Percentiles rank a stretch among this genome's conserved stretches.
phyloP scores from a whole-genome alignment of 1,284 basidiomycete species.

The Sanghuangporus weigelae region DNA sequence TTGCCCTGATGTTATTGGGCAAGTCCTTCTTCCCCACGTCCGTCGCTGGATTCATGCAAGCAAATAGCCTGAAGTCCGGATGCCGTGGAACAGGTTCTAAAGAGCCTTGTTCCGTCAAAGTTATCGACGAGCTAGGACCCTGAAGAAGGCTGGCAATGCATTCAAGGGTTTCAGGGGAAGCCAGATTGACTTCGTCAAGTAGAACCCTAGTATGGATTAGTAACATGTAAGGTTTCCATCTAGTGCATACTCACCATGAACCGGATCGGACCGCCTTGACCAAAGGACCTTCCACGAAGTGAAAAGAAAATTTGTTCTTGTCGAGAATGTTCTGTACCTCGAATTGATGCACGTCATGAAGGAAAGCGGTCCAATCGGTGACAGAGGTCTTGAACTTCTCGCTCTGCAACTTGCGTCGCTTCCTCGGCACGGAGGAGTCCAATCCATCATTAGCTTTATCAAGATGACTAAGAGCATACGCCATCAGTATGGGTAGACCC shows the following conservation, averaged over 20 bases:
- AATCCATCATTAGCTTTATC: constrained; percentile 24
- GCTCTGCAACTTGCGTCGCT: constrained; percentile 67
- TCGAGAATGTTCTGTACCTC: constrained; percentile 82
- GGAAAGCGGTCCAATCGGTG: constrained; percentile 70
- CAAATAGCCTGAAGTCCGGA: constrained; percentile 93
- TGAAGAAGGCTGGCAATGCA: constrained; percentile 86
- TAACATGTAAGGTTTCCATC: constrained; percentile 8
- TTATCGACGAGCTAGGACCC: constrained; percentile 83
- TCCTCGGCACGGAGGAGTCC: constrained; percentile 52
- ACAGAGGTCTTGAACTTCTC: constrained; percentile 40
- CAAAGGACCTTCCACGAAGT: constrained; percentile 94
- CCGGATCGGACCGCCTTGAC: constrained; percentile 89
- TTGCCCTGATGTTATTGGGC: constrained; percentile 82
- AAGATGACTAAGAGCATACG: neutral
- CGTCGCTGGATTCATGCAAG: constrained; percentile 99
- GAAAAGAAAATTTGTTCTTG: constrained; percentile 87
- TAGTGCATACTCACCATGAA: constrained; percentile 69
- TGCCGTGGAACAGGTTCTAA: constrained; percentile 89
- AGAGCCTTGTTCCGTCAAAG: constrained; percentile 91
- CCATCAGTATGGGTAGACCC: constrained; percentile 23
- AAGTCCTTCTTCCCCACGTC: constrained; percentile 99
- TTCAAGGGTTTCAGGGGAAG: constrained; percentile 92
- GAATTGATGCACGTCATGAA: constrained; percentile 72
- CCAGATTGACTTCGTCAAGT: constrained; percentile 95
- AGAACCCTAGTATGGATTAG: constrained; percentile 61